Evolutionary conservation across 148 eudicot species (phyloP), one percentile per base, ranked within the genome.

Genomic region (Suaeda aralocaspica): DNA sequence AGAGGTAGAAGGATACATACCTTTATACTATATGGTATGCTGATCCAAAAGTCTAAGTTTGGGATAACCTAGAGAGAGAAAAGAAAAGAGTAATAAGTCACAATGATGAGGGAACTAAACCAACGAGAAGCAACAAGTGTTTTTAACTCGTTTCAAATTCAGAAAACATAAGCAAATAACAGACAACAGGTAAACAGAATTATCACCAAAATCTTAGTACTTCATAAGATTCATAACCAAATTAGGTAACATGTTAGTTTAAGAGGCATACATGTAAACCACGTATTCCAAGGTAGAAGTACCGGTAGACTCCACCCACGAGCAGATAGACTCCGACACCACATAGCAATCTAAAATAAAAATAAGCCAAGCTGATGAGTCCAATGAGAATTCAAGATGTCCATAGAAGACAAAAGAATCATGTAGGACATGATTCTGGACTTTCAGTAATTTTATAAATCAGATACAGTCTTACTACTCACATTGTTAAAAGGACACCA

Each of bases 41-140:
- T 84, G 72, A 84, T 89, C 98, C 97, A 94, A 49, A 91, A 82
- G 68, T 91, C 91, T 81, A 91, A 78, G 86, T 89, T 89, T 4
- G 97, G 97, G 78, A 91, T 78, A 15, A 78, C 85, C 98, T 92
- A 82, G 28, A 71, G 73, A 61, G 45, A 25, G 22, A 46, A 44
- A 45, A 71, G 39, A 24, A 14, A 50, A n/a, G 31, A 31, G 19
- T n/a, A n/a, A 56, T 70, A 55, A 74, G 29, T 29, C 59, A 52
- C 30, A n/a, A 3, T 39, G 30, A 64, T 22, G 4, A 61, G 46
- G 46, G 28, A 61, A 39, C 64, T 24, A 33, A 24, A n/a, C n/a
- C n/a, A 61, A 34, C 73, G 22, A 36, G 39, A 36, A 44, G 59
- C 44, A 21, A 65, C 18, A 53, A 33, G 24, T 15, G 36, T 30